Base-by-base conservation (phyloP, 202 grass and related monocot genomes). In the Schoenoplectus triqueter region DNA sequence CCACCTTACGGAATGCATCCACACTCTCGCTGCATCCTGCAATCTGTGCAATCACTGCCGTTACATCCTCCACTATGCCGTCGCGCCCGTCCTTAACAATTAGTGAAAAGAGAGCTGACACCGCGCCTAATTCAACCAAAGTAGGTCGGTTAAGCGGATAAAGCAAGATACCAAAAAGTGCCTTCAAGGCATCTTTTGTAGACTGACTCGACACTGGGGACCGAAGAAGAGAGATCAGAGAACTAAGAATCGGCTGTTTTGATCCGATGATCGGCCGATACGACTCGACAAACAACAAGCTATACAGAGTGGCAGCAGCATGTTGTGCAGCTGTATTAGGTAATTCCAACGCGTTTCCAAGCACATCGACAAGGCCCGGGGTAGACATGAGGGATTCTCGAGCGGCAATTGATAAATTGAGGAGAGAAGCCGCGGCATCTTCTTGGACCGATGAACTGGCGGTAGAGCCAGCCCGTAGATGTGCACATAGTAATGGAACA, bases 161-260 rank as follows among this genome's bases (percentile, higher is more conserved):
- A 4, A 94, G 79, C 4, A 90, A 86, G 7, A 87, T 66, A 7
- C 73, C 92, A 69, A 97, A 97, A 20, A 97, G 87, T 39, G 94
- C 94, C 86, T 91, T 97, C n/a, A 97, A 87, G 5, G 92, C 89
- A 85, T 97, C 94, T 89, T 94, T 97, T 22, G 87, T 87, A 19
- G 87, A 78, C 48, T 92, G 90, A 2, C 92, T 94, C 17, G 22
- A 77, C 0, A 66, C 73, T 0, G 85, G 4, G 5, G 82, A 47
- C n/a, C 86, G 87, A 72, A 93, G 63, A 56, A 97, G 92, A 9
- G 89, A 54, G 47, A 97, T 84, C 41, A 97, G 92, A 49, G 94
- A 91, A 3, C 80, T 31, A 0, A 97, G 74, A 18, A 97, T 84
- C 0, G 89, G 73, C 0, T 74, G 81, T 40, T 87, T 84, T 1